phyloP scores from a whole-genome alignment of 805 yeast species.

The Myxozyma lipomycoides region DNA sequence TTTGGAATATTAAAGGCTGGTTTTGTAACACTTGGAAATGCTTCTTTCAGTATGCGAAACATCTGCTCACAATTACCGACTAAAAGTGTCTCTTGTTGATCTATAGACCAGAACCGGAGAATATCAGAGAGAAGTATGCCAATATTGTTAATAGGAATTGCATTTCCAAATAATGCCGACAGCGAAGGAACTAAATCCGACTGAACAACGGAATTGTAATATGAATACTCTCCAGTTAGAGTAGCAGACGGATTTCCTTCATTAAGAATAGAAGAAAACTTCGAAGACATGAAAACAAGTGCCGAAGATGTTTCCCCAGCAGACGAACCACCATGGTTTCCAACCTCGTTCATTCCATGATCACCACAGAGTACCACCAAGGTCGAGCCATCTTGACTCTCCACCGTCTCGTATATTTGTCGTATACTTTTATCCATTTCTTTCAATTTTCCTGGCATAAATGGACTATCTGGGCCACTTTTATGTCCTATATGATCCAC shows the following conservation, averaged over 20 bases:
- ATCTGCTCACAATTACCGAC: slow-evolving; percentile 40
- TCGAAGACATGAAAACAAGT: slow-evolving; percentile 62
- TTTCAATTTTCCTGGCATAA: slow-evolving; percentile 74
- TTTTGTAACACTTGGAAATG: slow-evolving; percentile 39
- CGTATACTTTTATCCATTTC: slow-evolving; percentile 79
- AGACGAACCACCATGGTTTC: slow-evolving; percentile 96
- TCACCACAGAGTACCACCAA: slow-evolving; percentile 80
- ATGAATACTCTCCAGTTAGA: slow-evolving; percentile 42
- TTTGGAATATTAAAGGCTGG: slow-evolving; percentile 8
- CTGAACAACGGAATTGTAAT: slow-evolving; percentile 54
- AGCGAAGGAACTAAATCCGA: slow-evolving; percentile 72
- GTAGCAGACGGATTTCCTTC: background rate
- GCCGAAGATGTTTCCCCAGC: slow-evolving; percentile 89
- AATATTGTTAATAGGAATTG: slow-evolving; percentile 66
- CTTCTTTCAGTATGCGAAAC: slow-evolving; percentile 28
- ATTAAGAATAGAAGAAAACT: slow-evolving; percentile 39
- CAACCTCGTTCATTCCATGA: slow-evolving; percentile 94
- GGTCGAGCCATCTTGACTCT: slow-evolving; percentile 45
- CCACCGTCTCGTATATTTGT: slow-evolving; percentile 44
- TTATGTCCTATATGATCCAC: slow-evolving; percentile 97
- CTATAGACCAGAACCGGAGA: slow-evolving; percentile 38
- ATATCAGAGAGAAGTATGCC: slow-evolving; percentile 66
- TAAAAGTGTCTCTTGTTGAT: slow-evolving; percentile 42
- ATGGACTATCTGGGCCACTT: slow-evolving; percentile 79
- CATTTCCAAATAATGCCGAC: slow-evolving; percentile 55